Conservation (phyloP, 345 rosid genomes). For the Linum lewisii region DNA sequence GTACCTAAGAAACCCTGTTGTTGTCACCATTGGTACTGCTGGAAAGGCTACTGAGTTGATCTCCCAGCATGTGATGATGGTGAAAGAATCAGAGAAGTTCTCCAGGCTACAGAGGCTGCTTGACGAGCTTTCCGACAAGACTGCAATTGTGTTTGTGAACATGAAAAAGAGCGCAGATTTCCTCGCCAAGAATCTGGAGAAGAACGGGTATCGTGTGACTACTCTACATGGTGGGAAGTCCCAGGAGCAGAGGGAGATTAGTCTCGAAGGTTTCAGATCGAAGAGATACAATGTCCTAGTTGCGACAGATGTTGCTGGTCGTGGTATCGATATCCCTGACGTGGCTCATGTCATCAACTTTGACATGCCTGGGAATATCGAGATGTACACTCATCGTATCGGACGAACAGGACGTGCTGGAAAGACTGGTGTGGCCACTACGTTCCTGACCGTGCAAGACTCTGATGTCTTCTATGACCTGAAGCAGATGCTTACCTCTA, state of each 20-base stretch:
- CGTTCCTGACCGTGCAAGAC: slow-evolving; percentile 77
- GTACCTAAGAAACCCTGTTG: slow-evolving; percentile 92
- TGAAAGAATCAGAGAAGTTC: slow-evolving; percentile 80
- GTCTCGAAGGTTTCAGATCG: slow-evolving; percentile 80
- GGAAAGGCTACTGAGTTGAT: slow-evolving; percentile 90
- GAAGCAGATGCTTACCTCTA: slow-evolving; percentile 95
- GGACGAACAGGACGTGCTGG: slow-evolving; percentile 98
- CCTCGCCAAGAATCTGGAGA: slow-evolving; percentile 81
- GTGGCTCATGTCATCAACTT: slow-evolving; percentile 92
- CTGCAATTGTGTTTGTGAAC: slow-evolving; percentile 84
- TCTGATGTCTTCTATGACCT: slow-evolving; percentile 87
- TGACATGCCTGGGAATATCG: slow-evolving; percentile 84
- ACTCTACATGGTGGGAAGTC: slow-evolving; percentile 94
- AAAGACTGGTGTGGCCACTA: slow-evolving; percentile 86
- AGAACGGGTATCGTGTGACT: slow-evolving; percentile 75
- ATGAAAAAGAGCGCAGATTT: slow-evolving; percentile 75
- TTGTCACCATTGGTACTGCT: slow-evolving; percentile 91
- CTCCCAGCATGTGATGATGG: slow-evolving; percentile 76
- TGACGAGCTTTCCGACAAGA: slow-evolving; percentile 77
- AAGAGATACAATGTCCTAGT: slow-evolving; percentile 85
- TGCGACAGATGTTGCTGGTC: slow-evolving; percentile 93
- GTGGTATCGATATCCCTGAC: slow-evolving; percentile 92
- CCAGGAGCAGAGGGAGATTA: slow-evolving; percentile 92
- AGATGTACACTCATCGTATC: slow-evolving; percentile 88
- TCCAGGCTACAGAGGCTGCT: slow-evolving; percentile 61